These are phyloP conservation scores for Trichosporon coremiiforme DNA, from an alignment of 1,284 basidiomycete genomes.

Conservation along the genomic window DNA sequence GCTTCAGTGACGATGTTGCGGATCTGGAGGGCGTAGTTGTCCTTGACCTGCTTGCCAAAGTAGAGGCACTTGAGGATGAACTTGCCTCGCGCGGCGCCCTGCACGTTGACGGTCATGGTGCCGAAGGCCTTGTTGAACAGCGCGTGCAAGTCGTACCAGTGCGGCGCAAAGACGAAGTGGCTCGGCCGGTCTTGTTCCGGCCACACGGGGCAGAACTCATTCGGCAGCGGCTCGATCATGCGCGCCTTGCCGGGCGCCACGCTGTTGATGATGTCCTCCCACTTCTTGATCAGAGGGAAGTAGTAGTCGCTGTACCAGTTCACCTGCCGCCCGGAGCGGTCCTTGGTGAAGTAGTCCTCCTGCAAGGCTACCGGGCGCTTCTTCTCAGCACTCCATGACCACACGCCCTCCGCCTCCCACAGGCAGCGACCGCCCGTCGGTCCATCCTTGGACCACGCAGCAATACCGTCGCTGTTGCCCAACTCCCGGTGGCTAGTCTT, in stretches of 20 bases:
- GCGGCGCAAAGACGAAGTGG: slow-evolving; percentile 85
- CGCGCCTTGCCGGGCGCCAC: slow-evolving; percentile 60
- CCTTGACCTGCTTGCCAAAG: slow-evolving; percentile 76
- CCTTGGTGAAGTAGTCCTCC: slow-evolving; percentile 80
- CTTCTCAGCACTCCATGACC: slow-evolving; percentile 79
- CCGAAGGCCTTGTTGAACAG: slow-evolving; percentile 80
- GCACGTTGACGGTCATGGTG: slow-evolving; percentile 83
- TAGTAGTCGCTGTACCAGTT: slow-evolving; percentile 86
- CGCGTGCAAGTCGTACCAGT: slow-evolving; percentile 90
- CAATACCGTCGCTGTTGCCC: slow-evolving; percentile 59
- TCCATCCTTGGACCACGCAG: slow-evolving; percentile 71
- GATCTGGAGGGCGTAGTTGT: slow-evolving; percentile 81
- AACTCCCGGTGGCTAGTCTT: slow-evolving; percentile 58
- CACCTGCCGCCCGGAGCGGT: slow-evolving; percentile 67
- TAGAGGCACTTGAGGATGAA: slow-evolving; percentile 77
- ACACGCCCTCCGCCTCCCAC: slow-evolving; percentile 91
- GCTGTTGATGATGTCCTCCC: slow-evolving; percentile 67
- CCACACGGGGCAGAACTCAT: slow-evolving; percentile 86
- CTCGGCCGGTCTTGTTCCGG: slow-evolving; percentile 64
- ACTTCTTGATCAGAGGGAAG: slow-evolving; percentile 74
- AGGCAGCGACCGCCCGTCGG: slow-evolving; percentile 72
- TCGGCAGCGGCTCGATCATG: slow-evolving; percentile 80
- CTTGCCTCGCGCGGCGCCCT: slow-evolving; percentile 82
- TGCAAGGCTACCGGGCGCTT: slow-evolving; percentile 73
- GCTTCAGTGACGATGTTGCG: slow-evolving; percentile 72